Evolutionary conservation across 73 alveolate species (phyloP).

Genomic region (Paramecium octaurelia): DNA sequence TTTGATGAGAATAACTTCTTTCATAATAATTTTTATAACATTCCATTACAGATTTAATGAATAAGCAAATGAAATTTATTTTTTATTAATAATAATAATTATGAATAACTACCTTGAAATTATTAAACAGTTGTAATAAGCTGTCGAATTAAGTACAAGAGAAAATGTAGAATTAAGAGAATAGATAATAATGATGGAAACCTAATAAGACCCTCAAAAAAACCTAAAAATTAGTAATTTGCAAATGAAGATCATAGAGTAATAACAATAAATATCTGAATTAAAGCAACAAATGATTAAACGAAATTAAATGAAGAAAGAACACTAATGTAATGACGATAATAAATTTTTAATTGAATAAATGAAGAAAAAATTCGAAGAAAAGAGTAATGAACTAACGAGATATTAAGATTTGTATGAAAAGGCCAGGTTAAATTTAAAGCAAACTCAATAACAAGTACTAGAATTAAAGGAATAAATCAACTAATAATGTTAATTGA

Average conservation of each 20-base stretch:
- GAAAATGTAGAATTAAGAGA: not conserved
- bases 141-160: not conserved
- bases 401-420: not conserved
- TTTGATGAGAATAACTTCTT: too few relatives aligned
- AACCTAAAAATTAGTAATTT: not conserved
- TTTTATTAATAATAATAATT: not conserved
- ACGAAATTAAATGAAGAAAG: not conserved
- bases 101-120: not conserved
- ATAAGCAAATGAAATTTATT: too few relatives aligned
- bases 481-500: not conserved
- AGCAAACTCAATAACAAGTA: not conserved
- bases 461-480: not conserved
- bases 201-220: not conserved
- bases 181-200: not conserved
- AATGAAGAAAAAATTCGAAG: not conserved
- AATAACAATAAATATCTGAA: not conserved
- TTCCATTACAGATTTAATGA: too few relatives aligned
- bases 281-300: not conserved
- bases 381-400: not conserved
- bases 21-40: too few relatives aligned
- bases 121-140: not conserved
- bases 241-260: not conserved
- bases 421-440: not conserved
- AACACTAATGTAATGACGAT: not conserved
- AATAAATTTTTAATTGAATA: not conserved